Evolutionary conservation across 345 rosid genomes (phyloP).

Genomic region (Linum tenue): DNA sequence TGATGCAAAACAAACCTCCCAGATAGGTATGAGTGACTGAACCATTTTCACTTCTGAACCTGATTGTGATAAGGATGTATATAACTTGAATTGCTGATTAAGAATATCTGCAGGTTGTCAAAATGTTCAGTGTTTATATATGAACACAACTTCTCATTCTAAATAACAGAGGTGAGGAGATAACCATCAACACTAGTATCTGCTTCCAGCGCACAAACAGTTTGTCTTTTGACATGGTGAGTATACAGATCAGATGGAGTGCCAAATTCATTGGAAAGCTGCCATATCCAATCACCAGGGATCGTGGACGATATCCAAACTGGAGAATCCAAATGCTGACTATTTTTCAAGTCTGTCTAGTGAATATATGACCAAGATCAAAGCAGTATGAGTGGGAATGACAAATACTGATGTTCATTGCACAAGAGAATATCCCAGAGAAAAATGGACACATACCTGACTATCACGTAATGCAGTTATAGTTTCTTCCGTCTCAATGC

Average conservation of each 20-base stretch:
- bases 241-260: constrained; percentile 31
- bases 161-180: constrained; percentile 15
- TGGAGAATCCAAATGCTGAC: constrained; percentile 34
- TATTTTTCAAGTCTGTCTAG: constrained; percentile 51
- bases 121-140: background rate
- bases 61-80: constrained; percentile 67
- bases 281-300: constrained; percentile 79
- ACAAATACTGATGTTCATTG: background rate
- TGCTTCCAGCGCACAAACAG: constrained; percentile 90
- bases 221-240: constrained; percentile 46
- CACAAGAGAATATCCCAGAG: constrained; percentile 1
- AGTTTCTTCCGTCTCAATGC: constrained; percentile 25
- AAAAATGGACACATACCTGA: constrained; percentile 32
- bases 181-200: constrained; percentile 68
- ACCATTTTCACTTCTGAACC: constrained; percentile 77
- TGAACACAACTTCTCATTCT: background rate
- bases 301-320: constrained; percentile 65
- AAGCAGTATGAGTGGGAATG: background rate
- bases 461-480: constrained; percentile 26
- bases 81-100: constrained; percentile 56
- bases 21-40: constrained; percentile 87
- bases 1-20: constrained; percentile 64
- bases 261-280: constrained; percentile 32
- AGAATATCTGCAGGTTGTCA: constrained; percentile 55
- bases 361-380: constrained; percentile 17